Conservation (phyloP, 768 basidiomycete species). For the Mycena amicta region DNA sequence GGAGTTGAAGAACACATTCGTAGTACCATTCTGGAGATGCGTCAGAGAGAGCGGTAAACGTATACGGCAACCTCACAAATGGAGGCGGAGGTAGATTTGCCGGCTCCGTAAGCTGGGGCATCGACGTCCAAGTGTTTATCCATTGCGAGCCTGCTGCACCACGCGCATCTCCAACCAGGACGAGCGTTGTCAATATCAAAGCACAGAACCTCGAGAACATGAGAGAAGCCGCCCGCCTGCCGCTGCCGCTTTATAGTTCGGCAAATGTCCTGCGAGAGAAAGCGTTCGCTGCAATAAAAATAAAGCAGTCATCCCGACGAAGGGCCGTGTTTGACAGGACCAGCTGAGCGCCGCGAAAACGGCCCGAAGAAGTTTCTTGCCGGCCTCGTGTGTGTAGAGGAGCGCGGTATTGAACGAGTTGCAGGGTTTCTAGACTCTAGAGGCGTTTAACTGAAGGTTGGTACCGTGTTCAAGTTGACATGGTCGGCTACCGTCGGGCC, state of each 20-base stretch:
- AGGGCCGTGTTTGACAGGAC: background rate
- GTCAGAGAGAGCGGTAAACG: conserved; percentile 5
- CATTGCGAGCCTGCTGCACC: conserved; percentile 25
- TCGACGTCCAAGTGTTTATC: conserved; percentile 40
- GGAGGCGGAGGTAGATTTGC: conserved; percentile 39
- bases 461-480: too few relatives aligned
- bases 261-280: background rate
- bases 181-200: too few relatives aligned
- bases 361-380: too few relatives aligned
- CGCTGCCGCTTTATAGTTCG: background rate
- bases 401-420: background rate
- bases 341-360: background rate
- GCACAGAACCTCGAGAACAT: background rate
- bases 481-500: too few relatives aligned
- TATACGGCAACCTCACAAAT: conserved; percentile 24
- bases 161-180: too few relatives aligned
- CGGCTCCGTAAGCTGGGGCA: conserved; percentile 44
- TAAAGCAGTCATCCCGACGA: background rate
- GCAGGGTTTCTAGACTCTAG: too few relatives aligned
- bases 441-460: too few relatives aligned
- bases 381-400: too few relatives aligned
- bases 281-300: background rate
- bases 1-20: conserved; percentile 43
- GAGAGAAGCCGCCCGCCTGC: background rate
- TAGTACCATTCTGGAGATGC: conserved; percentile 24